phyloP scores from a whole-genome alignment of 2,329 filamentous ascomycete genomes.

The Colletotrichum sp. region DNA sequence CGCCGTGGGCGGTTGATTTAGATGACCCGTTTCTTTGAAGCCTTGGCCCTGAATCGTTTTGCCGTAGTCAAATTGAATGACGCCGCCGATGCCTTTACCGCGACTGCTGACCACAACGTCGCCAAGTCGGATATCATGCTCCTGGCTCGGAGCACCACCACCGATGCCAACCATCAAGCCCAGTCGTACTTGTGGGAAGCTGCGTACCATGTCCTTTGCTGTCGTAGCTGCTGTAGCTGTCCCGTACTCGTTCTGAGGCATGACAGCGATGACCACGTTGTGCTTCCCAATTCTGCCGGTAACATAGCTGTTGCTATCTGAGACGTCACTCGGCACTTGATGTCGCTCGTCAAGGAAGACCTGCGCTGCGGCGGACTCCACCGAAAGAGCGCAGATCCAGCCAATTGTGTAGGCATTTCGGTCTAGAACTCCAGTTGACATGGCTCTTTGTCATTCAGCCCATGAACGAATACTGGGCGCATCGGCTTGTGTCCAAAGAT shows the following conservation, averaged over 20 bases:
- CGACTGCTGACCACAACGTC: constrained; percentile 23
- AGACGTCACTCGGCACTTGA: fast-evolving
- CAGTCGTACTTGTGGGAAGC: not conserved
- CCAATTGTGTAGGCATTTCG: not conserved
- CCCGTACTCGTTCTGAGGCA: not conserved
- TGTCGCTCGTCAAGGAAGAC: not conserved
- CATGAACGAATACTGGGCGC: fast-evolving
- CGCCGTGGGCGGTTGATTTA: not conserved
- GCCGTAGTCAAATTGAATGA: constrained; percentile 23
- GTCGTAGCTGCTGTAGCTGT: constrained; percentile 21
- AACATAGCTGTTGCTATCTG: not conserved
- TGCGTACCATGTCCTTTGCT: constrained; percentile 33
- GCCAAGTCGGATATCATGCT: constrained; percentile 22
- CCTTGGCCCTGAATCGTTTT: not conserved
- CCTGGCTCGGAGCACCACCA: constrained; percentile 25
- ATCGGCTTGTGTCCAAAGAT: no score
- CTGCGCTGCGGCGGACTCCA: not conserved
- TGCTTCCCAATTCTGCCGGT: constrained; percentile 20
- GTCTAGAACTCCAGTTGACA: not conserved
- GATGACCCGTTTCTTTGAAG: not conserved
- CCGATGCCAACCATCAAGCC: constrained; percentile 26
- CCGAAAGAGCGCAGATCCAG: not conserved
- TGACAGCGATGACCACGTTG: constrained; percentile 23
- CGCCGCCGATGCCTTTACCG: not conserved
- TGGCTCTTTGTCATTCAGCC: not conserved